Percentiles rank a stretch among this genome's conserved stretches.
These are phyloP conservation scores for Myriosclerotinia scirpicola DNA, from an alignment of 2,329 filamentous ascomycete species.

Conservation along the genomic window DNA sequence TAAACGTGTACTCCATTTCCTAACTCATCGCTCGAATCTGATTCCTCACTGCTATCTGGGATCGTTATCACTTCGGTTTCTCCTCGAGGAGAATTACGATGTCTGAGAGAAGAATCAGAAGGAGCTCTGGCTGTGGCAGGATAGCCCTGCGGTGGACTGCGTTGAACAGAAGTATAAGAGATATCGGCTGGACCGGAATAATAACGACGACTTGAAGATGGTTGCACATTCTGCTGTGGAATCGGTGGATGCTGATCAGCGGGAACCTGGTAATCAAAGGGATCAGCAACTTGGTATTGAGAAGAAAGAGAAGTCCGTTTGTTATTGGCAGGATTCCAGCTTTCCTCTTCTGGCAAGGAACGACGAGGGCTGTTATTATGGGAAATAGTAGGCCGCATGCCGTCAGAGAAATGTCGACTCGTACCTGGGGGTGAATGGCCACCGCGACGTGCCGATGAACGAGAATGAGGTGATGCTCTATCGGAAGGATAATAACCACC, in stretches of 20 bases:
- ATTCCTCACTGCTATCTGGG: slow-evolving; percentile 26
- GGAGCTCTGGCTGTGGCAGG: slow-evolving; percentile 29
- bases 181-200: slow-evolving; percentile 42
- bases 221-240: slow-evolving; percentile 40
- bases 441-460: slow-evolving; percentile 33
- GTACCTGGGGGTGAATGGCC: slow-evolving; percentile 31
- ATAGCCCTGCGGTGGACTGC: slow-evolving; percentile 32
- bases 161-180: slow-evolving; percentile 38
- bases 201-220: slow-evolving; percentile 37
- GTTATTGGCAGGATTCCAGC: slow-evolving; percentile 45
- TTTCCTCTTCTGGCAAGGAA: slow-evolving; percentile 51
- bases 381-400: slow-evolving; percentile 41
- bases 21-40: slow-evolving; percentile 36
- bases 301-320: slow-evolving; percentile 38
- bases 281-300: slow-evolving; percentile 39
- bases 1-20: slow-evolving; percentile 37
- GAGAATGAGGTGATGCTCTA: slow-evolving; percentile 40
- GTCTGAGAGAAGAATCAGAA: slow-evolving; percentile 32
- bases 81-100: slow-evolving; percentile 27
- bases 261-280: slow-evolving; percentile 44
- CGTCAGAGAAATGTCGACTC: slow-evolving; percentile 37
- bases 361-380: slow-evolving; percentile 41
- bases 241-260: slow-evolving; percentile 35
- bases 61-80: slow-evolving; percentile 28
- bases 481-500: slow-evolving; percentile 43